phyloP scores from a whole-genome alignment of 2,329 filamentous ascomycete species.

The Claviceps purpurea region DNA sequence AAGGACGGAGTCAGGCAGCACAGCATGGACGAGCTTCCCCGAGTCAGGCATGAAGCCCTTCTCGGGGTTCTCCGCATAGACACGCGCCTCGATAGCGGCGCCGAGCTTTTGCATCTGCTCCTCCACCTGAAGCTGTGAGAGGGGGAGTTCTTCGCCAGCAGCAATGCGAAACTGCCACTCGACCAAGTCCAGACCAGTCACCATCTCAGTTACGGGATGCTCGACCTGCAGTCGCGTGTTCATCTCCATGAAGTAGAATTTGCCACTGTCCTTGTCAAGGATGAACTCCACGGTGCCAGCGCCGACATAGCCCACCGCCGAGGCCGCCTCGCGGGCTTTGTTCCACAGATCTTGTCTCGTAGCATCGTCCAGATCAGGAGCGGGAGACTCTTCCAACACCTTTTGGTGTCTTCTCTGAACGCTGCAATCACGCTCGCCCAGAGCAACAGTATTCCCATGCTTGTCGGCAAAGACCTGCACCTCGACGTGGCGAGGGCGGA shows the following conservation, averaged over 20 bases:
- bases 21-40: slow-evolving; percentile 71
- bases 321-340: slow-evolving; percentile 50
- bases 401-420: slow-evolving; percentile 83
- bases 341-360: slow-evolving; percentile 51
- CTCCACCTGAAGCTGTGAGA: slow-evolving; percentile 53
- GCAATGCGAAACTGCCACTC: slow-evolving; percentile 86
- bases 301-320: slow-evolving; percentile 75
- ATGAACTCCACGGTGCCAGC: slow-evolving; percentile 88
- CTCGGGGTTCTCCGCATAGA: slow-evolving; percentile 91
- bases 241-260: slow-evolving; percentile 76
- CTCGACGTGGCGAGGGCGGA: slow-evolving; percentile 71
- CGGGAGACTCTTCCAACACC: slow-evolving; percentile 79
- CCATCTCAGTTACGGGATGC: slow-evolving; percentile 74
- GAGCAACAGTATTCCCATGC: slow-evolving; percentile 63
- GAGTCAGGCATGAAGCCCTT: slow-evolving; percentile 91
- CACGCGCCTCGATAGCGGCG: slow-evolving; percentile 86
- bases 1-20: slow-evolving; percentile 50
- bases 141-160: slow-evolving; percentile 41
- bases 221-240: slow-evolving; percentile 90
- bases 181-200: slow-evolving; percentile 63
- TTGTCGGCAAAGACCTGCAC: slow-evolving; percentile 84
- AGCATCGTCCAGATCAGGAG: slow-evolving; percentile 48
- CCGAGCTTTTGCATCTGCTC: slow-evolving; percentile 60
- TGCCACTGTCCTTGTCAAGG: slow-evolving; percentile 66
- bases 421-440: slow-evolving; percentile 81